A percentile compares a stretch with the other conserved stretches of the same genome.
Evolutionary conservation across 495 filamentous ascomycete genomes (phyloP).

Genomic region (Penicillium roqueforti): DNA sequence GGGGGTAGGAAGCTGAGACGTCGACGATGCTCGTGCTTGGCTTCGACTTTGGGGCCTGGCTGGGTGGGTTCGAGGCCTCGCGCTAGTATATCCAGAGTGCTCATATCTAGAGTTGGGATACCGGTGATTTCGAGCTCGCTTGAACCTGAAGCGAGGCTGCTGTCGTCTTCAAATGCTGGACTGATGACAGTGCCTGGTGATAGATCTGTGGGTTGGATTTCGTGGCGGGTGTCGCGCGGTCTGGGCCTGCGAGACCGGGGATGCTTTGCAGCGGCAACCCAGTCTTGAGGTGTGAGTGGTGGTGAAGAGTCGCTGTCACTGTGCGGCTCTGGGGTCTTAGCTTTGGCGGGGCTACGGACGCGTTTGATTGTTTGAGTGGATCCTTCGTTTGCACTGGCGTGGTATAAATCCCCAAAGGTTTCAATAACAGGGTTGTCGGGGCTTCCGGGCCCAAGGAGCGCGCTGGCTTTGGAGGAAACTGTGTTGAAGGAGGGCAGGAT

Average conservation of each 20-base stretch:
- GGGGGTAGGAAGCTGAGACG: conserved; percentile 36
- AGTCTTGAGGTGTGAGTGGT: conserved; percentile 40
- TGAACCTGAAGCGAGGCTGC: conserved; percentile 27
- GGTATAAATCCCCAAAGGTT: conserved; percentile 20
- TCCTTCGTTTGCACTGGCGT: conserved; percentile 16
- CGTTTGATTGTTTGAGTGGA: conserved; percentile 24
- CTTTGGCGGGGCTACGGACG: conserved; percentile 21
- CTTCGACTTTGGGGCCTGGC: conserved; percentile 20
- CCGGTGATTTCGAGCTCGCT: conserved; percentile 27
- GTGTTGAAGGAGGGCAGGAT: conserved; percentile 33
- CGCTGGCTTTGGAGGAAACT: conserved; percentile 27
- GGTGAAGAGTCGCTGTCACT: conserved; percentile 19
- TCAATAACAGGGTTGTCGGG: conserved; percentile 24
- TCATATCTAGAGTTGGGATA: conserved; percentile 35
- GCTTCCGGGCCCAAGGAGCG: conserved; percentile 24
- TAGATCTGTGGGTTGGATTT: conserved; percentile 9
- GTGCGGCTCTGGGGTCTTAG: conserved; percentile 3
- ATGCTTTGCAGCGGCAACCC: conserved; percentile 40
- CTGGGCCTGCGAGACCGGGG: conserved; percentile 21
- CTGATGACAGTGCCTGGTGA: conserved; percentile 12
- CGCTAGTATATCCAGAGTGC: conserved; percentile 18
- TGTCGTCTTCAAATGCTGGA: conserved; percentile 24
- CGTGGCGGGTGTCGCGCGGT: conserved; percentile 5
- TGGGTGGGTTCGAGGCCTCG: conserved; percentile 12
- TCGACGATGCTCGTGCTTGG: conserved; percentile 27